Conservation (phyloP, 768 basidiomycete species). For the Grammothele lineata region DNA sequence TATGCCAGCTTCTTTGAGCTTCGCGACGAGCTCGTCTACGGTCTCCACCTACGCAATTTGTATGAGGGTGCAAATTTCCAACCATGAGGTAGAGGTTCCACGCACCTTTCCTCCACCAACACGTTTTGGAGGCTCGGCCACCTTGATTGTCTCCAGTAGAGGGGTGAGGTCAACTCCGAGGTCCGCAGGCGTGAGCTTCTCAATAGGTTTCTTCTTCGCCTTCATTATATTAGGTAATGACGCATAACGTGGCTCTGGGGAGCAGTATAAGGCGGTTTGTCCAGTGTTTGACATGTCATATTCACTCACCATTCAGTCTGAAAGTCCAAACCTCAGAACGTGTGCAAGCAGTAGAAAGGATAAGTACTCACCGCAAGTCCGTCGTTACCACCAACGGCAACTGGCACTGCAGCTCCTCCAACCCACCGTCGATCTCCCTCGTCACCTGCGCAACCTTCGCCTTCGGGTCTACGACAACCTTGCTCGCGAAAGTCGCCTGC, state of each 20-base stretch:
- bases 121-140: conserved; percentile 85
- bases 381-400: conserved; percentile 89
- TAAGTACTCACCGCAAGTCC: conserved; percentile 70
- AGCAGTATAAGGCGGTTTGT: neutral
- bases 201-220: conserved; percentile 97
- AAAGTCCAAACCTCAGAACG: too few species aligned
- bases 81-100: neutral
- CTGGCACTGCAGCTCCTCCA: conserved; percentile 73
- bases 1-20: conserved; percentile 83
- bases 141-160: conserved; percentile 79
- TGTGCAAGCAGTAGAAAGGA: too few species aligned
- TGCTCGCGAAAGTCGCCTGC: conserved; percentile 94
- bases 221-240: conserved; percentile 98
- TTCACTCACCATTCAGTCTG: conserved; percentile 66
- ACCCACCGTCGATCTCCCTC: conserved; percentile 92
- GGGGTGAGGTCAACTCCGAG: conserved; percentile 83
- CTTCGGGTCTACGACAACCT: conserved; percentile 64
- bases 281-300: neutral
- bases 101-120: conserved; percentile 86
- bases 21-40: conserved; percentile 86
- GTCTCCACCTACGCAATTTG: conserved; percentile 50
- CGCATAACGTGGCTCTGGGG: conserved; percentile 89
- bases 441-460: conserved; percentile 67
- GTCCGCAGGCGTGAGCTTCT: conserved; percentile 75
- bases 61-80: neutral